Percentiles rank a stretch among this genome's conserved stretches.
These are phyloP conservation scores for Kwoniella sp. DNA, from an alignment of 768 basidiomycete species.

Conservation along the genomic window DNA sequence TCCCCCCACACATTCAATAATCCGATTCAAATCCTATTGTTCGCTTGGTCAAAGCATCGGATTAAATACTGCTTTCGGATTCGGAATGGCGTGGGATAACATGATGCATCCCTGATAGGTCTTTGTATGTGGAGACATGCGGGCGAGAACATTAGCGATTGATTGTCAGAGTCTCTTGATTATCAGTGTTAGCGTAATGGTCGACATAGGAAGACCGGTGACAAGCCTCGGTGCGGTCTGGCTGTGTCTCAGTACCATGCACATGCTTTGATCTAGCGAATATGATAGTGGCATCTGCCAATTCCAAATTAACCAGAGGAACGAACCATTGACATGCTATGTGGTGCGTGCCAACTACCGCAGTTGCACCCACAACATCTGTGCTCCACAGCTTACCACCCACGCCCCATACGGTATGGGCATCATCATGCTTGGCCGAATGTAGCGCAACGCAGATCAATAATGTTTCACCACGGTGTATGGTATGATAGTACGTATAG, in stretches of 20 bases:
- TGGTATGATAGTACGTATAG: background rate
- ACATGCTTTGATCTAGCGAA: background rate
- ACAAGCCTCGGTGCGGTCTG: background rate
- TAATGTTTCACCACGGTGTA: constrained; percentile 1
- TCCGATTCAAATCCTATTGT: background rate
- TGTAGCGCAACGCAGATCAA: background rate
- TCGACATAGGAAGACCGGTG: background rate
- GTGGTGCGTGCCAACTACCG: no score
- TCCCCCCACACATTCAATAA: background rate
- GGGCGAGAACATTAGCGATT: background rate
- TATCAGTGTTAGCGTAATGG: no score
- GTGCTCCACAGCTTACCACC: no score
- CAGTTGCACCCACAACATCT: no score
- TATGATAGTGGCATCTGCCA: background rate
- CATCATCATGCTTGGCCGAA: no score
- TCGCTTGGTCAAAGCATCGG: background rate
- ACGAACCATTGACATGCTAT: no score
- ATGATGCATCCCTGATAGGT: no score
- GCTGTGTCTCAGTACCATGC: background rate
- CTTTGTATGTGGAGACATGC: no score
- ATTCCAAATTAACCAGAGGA: no score
- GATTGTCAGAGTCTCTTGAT: no score
- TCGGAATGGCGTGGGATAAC: background rate
- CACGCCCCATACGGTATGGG: no score
- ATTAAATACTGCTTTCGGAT: constrained; percentile 1